Evolutionary conservation across 257 asterid genomes (phyloP).

Genomic region (Petunia axillaris): DNA sequence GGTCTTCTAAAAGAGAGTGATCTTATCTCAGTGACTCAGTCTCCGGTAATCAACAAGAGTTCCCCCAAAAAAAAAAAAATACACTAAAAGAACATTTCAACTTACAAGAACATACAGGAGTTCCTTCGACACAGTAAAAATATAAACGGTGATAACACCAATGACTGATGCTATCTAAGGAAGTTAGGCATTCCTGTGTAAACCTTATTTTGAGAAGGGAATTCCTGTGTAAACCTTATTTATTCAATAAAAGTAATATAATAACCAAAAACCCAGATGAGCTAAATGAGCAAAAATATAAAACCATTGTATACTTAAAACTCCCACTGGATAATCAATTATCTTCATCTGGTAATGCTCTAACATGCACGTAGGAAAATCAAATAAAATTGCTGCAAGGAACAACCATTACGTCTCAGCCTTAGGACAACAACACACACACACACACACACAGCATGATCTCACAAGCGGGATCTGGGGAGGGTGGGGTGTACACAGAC

Average conservation of each 20-base stretch:
- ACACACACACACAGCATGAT: too few species aligned
- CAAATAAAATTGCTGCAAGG: background rate
- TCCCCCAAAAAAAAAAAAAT: too few species aligned
- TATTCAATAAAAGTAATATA: background rate
- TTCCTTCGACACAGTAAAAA: background rate
- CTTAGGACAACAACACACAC: background rate
- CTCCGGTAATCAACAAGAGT: background rate
- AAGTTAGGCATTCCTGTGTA: background rate
- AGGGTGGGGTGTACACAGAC: too few species aligned
- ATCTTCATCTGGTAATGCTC: slow-evolving; percentile 2
- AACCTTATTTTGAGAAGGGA: too few species aligned
- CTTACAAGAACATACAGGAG: background rate
- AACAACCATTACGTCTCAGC: background rate
- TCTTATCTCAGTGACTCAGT: background rate
- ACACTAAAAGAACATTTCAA: background rate
- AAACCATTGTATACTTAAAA: background rate
- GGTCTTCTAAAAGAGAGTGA: slow-evolving; percentile 1
- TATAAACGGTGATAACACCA: too few species aligned
- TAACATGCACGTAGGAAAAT: background rate
- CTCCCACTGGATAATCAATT: background rate
- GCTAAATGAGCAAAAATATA: background rate
- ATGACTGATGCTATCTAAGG: too few species aligned
- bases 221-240: background rate
- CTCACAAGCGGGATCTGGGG: too few species aligned
- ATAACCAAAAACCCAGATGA: background rate